phyloP scores from a whole-genome alignment of 1,284 basidiomycete species.

The Leccinum holopus region DNA sequence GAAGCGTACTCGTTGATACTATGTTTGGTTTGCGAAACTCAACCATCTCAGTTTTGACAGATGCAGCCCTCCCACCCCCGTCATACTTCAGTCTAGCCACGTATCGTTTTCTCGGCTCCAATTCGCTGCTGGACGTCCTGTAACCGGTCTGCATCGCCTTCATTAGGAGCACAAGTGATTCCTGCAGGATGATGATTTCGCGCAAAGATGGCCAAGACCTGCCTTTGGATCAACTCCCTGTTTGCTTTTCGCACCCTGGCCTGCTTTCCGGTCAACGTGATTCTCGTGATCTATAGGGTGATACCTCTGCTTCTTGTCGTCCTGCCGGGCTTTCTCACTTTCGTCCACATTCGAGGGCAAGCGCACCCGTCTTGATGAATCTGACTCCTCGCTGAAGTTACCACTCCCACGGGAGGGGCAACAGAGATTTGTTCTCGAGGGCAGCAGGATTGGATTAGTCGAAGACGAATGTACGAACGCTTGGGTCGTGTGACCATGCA shows the following conservation, averaged over 20 bases:
- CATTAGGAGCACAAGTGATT: slow-evolving; percentile 7
- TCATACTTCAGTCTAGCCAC: slow-evolving; percentile 21
- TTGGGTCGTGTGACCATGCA: slow-evolving; percentile 21
- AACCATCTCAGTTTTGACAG: slow-evolving; percentile 22
- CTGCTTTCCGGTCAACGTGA: slow-evolving; percentile 18
- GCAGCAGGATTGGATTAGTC: slow-evolving; percentile 20
- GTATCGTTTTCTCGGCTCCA: slow-evolving; percentile 21
- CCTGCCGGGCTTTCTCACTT: slow-evolving; percentile 11
- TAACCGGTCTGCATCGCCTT: slow-evolving; percentile 19
- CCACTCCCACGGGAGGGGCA: slow-evolving; percentile 18
- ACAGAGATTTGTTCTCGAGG: slow-evolving; percentile 38
- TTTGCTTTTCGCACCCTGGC: slow-evolving; percentile 7
- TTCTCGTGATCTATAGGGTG: slow-evolving; percentile 7
- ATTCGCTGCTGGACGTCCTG: slow-evolving; percentile 9
- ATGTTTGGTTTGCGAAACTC: slow-evolving; percentile 15
- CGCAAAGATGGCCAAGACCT: slow-evolving; percentile 31
- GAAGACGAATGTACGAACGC: slow-evolving; percentile 8
- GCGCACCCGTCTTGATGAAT: slow-evolving; percentile 2
- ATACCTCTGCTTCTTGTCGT: slow-evolving; percentile 7
- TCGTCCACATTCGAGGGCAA: slow-evolving; percentile 12
- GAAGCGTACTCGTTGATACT: slow-evolving; percentile 20
- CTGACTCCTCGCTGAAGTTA: slow-evolving; percentile 26
- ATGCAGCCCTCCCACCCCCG: slow-evolving; percentile 25
- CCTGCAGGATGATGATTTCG: slow-evolving; percentile 1
- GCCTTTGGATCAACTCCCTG: slow-evolving; percentile 11